These are phyloP conservation scores for Pichia sp. DNA, from an alignment of 1,139 yeast species.

Conservation along the genomic window DNA sequence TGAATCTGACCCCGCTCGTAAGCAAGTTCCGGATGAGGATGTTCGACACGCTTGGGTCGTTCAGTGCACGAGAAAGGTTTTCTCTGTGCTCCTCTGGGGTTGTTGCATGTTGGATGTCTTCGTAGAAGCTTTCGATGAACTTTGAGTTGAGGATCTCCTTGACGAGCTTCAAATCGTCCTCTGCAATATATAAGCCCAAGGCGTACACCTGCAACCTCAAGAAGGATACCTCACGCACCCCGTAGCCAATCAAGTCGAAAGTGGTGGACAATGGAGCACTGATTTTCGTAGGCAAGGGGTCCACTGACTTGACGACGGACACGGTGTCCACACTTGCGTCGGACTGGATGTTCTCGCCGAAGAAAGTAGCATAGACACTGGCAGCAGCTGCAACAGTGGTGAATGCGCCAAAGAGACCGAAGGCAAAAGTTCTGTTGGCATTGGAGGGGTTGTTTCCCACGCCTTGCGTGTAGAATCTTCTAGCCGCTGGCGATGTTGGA, in stretches of 20 bases:
- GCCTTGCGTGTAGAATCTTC: background rate
- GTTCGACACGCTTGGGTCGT: conserved; percentile 52
- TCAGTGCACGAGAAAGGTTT: conserved; percentile 53
- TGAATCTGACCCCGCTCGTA: conserved; percentile 56
- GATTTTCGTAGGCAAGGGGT: conserved; percentile 46
- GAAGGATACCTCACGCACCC: conserved; percentile 80
- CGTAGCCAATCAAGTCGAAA: conserved; percentile 65
- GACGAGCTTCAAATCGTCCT: conserved; percentile 49
- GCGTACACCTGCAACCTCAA: conserved; percentile 83
- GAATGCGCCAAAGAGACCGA: background rate
- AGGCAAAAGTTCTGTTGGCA: background rate
- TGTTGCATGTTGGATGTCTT: conserved; percentile 18
- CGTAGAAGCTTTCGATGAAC: conserved; percentile 33
- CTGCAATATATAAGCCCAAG: conserved; percentile 71
- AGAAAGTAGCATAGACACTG: background rate
- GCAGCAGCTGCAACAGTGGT: background rate
- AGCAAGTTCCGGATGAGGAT: conserved; percentile 53
- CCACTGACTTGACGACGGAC: conserved; percentile 46
- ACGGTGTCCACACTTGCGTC: conserved; percentile 11
- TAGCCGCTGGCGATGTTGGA: background rate
- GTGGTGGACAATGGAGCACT: conserved; percentile 27
- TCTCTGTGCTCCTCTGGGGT: conserved; percentile 37
- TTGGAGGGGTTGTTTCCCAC: background rate
- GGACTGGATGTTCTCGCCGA: background rate
- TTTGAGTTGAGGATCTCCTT: conserved; percentile 43